Evolutionary conservation across 1,139 yeast genomes (phyloP), one percentile per base, ranked within the genome.

Genomic region (Blastobotrys illinoisensis): DNA sequence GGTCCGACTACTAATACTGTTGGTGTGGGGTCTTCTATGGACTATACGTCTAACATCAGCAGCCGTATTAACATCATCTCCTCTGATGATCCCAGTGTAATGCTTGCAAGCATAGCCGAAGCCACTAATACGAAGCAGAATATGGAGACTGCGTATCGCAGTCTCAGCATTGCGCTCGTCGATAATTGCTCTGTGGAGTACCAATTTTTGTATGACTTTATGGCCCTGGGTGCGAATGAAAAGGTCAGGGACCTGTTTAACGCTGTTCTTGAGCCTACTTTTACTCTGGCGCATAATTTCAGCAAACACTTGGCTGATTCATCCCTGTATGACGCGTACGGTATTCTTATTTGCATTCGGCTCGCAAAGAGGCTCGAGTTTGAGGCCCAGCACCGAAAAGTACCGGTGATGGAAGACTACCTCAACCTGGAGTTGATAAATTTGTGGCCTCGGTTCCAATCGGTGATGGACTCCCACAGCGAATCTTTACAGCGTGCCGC

Each of bases 361-460:
- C 70, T 88, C 44, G 76, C 84, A 1, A 95, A 88, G 60, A 75
- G 78, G 2, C 71, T 86, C 48, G 88, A 82, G 62, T 76, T 79
- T 48, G 83, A 80, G 61, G 72, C 87, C 49, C 90, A 83, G 62
- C 74, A 79, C 68, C 71, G 95, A 65, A 71, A 75, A 45, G 80
- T 88, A 3, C 95, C 96, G 0, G 82, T 85, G 1, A 74, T 88
- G 64, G 91, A 86, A 61, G 87, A 82, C 57, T 88, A 87, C 66
- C 74, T 88, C 58, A 85, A 87, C 65, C 76, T 83, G 11, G 81
- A 87, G 58, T 71, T 86, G 56, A 78, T 88, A 49, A 64, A 59
- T 20, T 72, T 91, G 46, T 91, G 97, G 97, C 97, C 97, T 1
- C 83, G 81, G 56, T 87, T 90, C 64, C 95, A 93, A 63, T 78